Evolutionary conservation across 441 rosid genomes (phyloP).

Genomic region (Sinapis alba): DNA sequence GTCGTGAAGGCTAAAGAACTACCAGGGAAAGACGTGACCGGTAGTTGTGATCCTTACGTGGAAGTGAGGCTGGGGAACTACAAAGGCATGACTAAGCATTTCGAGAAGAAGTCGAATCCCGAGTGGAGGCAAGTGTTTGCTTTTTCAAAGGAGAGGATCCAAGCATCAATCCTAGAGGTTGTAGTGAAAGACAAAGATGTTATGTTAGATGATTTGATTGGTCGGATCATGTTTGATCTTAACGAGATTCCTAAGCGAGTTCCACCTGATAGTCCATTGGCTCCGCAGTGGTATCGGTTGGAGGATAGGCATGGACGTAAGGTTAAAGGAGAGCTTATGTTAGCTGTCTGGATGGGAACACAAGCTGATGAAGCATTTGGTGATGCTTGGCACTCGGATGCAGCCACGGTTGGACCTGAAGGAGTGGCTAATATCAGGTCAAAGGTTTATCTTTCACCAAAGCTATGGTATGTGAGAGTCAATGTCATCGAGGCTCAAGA

Average conservation of each 20-base stretch:
- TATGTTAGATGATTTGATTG: constrained; percentile 72
- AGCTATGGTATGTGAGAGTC: constrained; percentile 80
- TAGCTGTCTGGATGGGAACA: constrained; percentile 96
- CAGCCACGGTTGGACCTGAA: constrained; percentile 54
- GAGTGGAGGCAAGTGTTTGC: constrained; percentile 96
- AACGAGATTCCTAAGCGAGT: constrained; percentile 82
- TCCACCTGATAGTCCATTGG: constrained; percentile 94
- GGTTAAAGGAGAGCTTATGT: constrained; percentile 83
- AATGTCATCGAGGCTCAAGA: constrained; percentile 84
- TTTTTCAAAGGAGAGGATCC: constrained; percentile 85
- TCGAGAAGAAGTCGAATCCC: constrained; percentile 84
- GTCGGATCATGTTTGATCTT: constrained; percentile 72
- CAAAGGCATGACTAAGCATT: constrained; percentile 78
- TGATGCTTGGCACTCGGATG: constrained; percentile 91
- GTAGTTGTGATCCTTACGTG: constrained; percentile 83
- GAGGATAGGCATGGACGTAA: constrained; percentile 71
- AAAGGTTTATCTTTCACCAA: constrained; percentile 71
- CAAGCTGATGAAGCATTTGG: constrained; percentile 90
- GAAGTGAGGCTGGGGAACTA: constrained; percentile 93
- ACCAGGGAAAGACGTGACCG: constrained; percentile 70
- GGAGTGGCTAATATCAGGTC: constrained; percentile 56
- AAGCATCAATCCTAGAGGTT: constrained; percentile 80
- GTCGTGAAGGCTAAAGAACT: constrained; percentile 86
- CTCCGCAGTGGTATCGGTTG: constrained; percentile 93
- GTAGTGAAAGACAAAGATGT: constrained; percentile 82